Conservation (phyloP, 176 grass and related monocot genomes). For the Ensete ventricosum region DNA sequence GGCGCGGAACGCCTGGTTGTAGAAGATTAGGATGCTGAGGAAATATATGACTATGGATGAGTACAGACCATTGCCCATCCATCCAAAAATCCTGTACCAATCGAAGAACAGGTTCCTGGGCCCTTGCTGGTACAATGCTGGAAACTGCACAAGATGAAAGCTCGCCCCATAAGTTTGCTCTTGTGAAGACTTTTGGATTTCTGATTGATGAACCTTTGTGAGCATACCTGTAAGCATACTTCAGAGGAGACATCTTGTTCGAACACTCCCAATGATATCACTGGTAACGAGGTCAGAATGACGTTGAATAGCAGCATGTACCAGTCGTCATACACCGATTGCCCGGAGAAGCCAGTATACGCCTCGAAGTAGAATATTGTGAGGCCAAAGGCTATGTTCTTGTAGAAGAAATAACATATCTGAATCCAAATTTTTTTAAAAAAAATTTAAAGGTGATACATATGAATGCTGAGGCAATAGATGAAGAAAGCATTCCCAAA, state of each 20-base stretch:
- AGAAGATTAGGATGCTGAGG: constrained; percentile 77
- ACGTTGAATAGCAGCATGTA: constrained; percentile 99
- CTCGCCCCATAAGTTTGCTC: neutral
- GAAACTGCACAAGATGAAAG: constrained; percentile 49
- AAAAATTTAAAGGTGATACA: neutral
- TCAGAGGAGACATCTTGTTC: constrained; percentile 98
- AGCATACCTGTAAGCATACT: constrained; percentile 83
- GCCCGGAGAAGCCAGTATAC: constrained; percentile 81
- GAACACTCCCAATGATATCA: constrained; percentile 95
- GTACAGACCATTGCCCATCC: constrained; percentile 94
- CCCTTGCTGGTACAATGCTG: constrained; percentile 93
- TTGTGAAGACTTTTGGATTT: no score
- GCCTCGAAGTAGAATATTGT: constrained; percentile 99
- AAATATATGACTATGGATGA: constrained; percentile 79
- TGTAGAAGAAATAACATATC: constrained; percentile 99
- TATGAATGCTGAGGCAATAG: neutral
- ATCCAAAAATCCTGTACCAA: constrained; percentile 86
- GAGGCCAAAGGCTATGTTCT: constrained; percentile 96
- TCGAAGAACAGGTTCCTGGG: constrained; percentile 94
- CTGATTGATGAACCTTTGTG: no score
- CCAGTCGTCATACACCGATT: constrained; percentile 98
- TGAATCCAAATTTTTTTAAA: constrained; percentile 23
- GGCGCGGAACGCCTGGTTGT: constrained; percentile 50
- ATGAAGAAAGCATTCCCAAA: neutral
- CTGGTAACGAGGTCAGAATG: constrained; percentile 81